These are phyloP conservation scores for Suillus paluster DNA, from an alignment of 768 basidiomycete genomes.

Conservation along the genomic window DNA sequence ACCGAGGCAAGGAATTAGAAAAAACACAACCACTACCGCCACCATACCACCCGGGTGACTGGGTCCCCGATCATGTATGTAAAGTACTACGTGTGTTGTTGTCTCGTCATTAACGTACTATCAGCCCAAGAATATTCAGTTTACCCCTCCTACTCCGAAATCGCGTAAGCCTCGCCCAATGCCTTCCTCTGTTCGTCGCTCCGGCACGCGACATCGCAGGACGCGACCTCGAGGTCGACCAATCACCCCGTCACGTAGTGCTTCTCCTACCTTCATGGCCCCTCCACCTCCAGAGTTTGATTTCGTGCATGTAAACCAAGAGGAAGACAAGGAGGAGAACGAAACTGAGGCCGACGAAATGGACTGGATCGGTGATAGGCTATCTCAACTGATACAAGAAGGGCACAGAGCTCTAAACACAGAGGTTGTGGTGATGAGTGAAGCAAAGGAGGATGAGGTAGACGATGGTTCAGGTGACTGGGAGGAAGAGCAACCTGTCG, in stretches of 20 bases:
- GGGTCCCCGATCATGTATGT: conserved; percentile 47
- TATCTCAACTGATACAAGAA: conserved; percentile 73
- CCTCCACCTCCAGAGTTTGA: conserved; percentile 47
- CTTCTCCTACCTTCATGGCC: conserved; percentile 32
- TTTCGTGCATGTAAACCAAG: conserved; percentile 37
- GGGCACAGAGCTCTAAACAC: conserved; percentile 76
- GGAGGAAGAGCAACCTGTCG: conserved; percentile 63
- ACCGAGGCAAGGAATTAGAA: conserved; percentile 63
- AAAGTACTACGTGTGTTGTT: background rate
- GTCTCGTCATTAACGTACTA: background rate
- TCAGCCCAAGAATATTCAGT: conserved; percentile 36
- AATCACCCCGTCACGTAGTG: conserved; percentile 31
- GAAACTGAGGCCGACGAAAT: conserved; percentile 57
- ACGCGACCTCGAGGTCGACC: conserved; percentile 29
- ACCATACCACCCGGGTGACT: conserved; percentile 66
- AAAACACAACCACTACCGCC: conserved; percentile 55
- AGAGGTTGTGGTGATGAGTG: conserved; percentile 82
- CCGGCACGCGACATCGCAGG: conserved; percentile 43
- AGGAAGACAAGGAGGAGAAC: conserved; percentile 40
- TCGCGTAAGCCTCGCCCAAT: conserved; percentile 42
- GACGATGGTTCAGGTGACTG: conserved; percentile 78
- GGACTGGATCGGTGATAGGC: conserved; percentile 81
- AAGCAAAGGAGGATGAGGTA: conserved; percentile 71
- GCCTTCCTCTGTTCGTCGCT: conserved; percentile 36
- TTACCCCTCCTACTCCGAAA: conserved; percentile 44